Conservation (phyloP, 1,284 basidiomycete species). For the Irpex rosettiformis region DNA sequence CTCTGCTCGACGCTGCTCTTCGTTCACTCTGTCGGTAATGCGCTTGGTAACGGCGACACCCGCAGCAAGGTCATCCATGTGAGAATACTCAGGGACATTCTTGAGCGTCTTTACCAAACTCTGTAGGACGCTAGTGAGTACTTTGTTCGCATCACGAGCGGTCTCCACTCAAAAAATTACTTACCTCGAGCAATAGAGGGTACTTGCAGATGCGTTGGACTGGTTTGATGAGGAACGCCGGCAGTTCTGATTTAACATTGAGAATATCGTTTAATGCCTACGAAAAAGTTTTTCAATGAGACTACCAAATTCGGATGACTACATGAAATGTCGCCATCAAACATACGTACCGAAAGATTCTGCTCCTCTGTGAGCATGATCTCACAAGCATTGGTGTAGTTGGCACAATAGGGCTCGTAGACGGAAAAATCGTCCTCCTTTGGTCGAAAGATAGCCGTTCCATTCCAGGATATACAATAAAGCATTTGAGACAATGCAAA, state of each 20-base stretch:
- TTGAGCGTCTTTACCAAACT: constrained; percentile 76
- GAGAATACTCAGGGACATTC: constrained; percentile 55
- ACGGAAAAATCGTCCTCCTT: constrained; percentile 93
- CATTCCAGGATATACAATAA: constrained; percentile 25
- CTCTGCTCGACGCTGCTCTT: constrained; percentile 85
- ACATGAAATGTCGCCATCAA: constrained; percentile 16
- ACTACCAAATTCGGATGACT: constrained; percentile 29
- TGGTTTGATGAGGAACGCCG: constrained; percentile 81
- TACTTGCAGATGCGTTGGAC: constrained; percentile 81
- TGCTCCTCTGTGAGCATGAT: constrained; percentile 85
- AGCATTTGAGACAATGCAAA: constrained; percentile 35
- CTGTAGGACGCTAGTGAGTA: constrained; percentile 42
- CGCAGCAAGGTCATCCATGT: constrained; percentile 79
- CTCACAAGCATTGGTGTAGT: constrained; percentile 86
- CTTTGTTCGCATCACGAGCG: too few species aligned
- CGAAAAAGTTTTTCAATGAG: constrained; percentile 36
- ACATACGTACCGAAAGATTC: constrained; percentile 72
- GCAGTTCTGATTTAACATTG: constrained; percentile 84
- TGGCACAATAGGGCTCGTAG: constrained; percentile 98
- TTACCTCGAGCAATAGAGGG: constrained; percentile 59
- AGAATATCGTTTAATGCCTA: constrained; percentile 74
- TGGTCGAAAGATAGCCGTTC: constrained; percentile 26
- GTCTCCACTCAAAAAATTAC: too few species aligned
- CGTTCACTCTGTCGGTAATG: constrained; percentile 95
- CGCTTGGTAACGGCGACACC: constrained; percentile 88